Evolutionary conservation across 23 red algal genomes (phyloP), one percentile per base, ranked within the genome.

Genomic region (Agarophyton chilense): DNA sequence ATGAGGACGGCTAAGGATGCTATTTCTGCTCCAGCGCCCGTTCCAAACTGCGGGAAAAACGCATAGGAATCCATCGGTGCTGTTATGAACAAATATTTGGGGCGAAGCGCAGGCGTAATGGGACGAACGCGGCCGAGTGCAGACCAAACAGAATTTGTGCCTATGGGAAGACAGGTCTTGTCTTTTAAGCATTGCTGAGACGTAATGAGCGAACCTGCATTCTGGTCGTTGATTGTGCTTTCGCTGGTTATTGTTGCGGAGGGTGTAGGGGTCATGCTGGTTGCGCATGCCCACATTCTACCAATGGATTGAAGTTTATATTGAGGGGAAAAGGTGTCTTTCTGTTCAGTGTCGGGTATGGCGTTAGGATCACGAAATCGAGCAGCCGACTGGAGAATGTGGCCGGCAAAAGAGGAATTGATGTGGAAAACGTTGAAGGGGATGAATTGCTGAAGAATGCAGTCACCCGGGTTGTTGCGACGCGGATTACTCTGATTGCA

Each of bases 1-100:
- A 95, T 78, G 16, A 95, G 19, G 5, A 79, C 81, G 44, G 82
- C 92, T 46, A 90, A 42, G 1, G 85, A 55, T 8, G 92, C 29
- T 65, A 95, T 88, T 64, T 95, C 92, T 33, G 91, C 91, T 19
- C 50, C 61, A 2, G 92, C 92, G 14, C 92, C 92, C 52, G 66
- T 31, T 24, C 74, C 74, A 25, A 86, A 58, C 42, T 86, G 70
- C 18, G 77, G 84, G 78, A 95, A 95, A 31, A 95, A 95, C 0
- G 92, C 84, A 14, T 52, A 45, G 29, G 85, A 90, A 64, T 95
- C 92, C 92, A 95, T 90, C 14, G 84, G 84, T 16, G 92, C 84
- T 22, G 79, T 80, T 21, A 95, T 72, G 24, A 74, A 73, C 25
- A 95, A 71, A 61, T 78, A 54, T 33, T 89, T 61, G 0, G 50